phyloP scores from a whole-genome alignment of 805 yeast genomes.

The Saccharomyces mikatae region DNA sequence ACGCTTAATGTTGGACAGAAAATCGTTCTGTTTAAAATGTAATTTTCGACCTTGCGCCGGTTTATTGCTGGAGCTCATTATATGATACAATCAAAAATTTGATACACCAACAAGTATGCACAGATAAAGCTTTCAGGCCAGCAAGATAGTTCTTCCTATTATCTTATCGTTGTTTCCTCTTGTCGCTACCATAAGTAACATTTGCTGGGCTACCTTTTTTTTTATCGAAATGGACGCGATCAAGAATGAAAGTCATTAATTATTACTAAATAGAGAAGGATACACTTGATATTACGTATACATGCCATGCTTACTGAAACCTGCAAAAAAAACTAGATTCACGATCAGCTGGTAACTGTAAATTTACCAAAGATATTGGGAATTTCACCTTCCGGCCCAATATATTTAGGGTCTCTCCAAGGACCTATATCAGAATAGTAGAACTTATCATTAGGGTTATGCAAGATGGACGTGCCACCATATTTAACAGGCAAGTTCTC shows the following conservation, averaged over 20 bases:
- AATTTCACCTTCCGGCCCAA: conserved; percentile 95
- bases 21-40: neutral
- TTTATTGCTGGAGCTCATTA: neutral
- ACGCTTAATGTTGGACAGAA: neutral
- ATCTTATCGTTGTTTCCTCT: neutral
- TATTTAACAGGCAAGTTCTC: conserved; percentile 87
- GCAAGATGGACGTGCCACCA: conserved; percentile 71
- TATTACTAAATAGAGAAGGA: neutral
- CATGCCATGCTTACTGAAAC: neutral
- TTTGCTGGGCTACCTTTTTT: neutral
- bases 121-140: neutral
- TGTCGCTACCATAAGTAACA: neutral
- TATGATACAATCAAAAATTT: neutral
- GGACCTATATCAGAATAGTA: conserved; percentile 90
- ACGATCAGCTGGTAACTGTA: conserved; percentile 20
- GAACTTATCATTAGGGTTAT: conserved; percentile 67
- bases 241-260: neutral
- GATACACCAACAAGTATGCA: neutral
- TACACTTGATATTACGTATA: neutral
- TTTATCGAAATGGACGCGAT: neutral
- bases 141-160: neutral
- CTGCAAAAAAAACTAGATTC: neutral
- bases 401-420: conserved; percentile 84
- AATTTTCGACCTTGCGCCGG: neutral
- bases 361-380: conserved; percentile 45